Conservation (phyloP, 2,329 filamentous ascomycete species). For the Epicoccum nigrum region DNA sequence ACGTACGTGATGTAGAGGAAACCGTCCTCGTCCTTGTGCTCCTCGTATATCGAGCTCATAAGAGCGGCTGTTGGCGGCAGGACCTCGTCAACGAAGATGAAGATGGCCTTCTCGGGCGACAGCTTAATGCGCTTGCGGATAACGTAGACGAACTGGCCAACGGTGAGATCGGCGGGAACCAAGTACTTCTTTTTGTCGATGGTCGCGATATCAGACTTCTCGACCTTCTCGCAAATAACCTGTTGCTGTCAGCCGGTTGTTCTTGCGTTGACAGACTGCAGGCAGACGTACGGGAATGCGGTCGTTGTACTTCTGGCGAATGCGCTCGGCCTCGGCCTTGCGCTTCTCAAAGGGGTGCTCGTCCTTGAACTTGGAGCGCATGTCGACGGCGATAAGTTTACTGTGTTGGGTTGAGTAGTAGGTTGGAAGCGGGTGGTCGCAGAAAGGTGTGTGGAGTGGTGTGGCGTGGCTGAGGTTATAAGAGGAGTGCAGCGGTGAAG, state of each 20-base stretch:
- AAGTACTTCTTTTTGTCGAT: constrained; percentile 99
- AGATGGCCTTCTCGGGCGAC: constrained; percentile 99
- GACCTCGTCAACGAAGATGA: constrained; percentile 99
- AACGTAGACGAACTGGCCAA: constrained; percentile 99
- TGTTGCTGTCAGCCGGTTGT: constrained; percentile 50
- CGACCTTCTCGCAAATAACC: constrained; percentile 85
- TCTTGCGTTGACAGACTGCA: constrained; percentile 1
- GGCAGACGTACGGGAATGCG: constrained; percentile 85
- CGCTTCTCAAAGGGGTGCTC: constrained; percentile 99
- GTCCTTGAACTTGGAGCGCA: constrained; percentile 99
- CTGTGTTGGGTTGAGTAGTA: constrained; percentile 21
- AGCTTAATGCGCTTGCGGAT: constrained; percentile 99
- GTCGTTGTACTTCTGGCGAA: constrained; percentile 98
- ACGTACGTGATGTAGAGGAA: constrained; percentile 97
- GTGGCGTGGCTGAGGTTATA: constrained; percentile 33
- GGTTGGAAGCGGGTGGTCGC: constrained; percentile 6
- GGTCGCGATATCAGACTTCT: constrained; percentile 83
- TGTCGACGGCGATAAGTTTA: constrained; percentile 51
- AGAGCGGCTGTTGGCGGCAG: constrained; percentile 94
- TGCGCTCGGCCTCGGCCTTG: constrained; percentile 99
- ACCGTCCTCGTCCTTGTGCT: constrained; percentile 89
- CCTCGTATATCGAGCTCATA: constrained; percentile 99
- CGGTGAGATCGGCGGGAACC: constrained; percentile 94
- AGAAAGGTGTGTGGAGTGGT: constrained; percentile 19
- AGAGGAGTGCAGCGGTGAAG: constrained; percentile 41